Conservation (phyloP, 768 basidiomycete species). For the Suillus subluteus region DNA sequence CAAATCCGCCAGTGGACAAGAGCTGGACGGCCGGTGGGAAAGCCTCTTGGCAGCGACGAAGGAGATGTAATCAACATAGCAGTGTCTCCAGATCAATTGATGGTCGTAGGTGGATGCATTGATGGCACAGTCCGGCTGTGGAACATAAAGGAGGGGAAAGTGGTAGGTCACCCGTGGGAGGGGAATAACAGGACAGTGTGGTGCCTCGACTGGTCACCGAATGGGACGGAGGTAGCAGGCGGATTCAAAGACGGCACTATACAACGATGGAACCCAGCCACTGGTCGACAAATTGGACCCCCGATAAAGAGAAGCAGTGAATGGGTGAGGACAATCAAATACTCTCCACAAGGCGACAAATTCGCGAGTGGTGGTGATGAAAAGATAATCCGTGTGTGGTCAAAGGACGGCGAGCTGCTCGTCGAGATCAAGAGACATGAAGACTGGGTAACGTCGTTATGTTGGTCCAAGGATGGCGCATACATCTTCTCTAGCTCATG, state of each 20-base stretch:
- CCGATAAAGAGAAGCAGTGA: no score
- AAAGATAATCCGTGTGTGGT: no score
- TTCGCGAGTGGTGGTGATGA: no score
- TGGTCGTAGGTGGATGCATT: background rate
- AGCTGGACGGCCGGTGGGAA: background rate
- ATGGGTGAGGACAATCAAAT: background rate
- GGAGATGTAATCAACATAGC: background rate
- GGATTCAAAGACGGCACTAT: no score
- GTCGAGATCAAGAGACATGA: background rate
- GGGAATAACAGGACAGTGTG: background rate
- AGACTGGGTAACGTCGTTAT: background rate
- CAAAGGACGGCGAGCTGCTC: no score
- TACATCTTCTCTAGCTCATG: background rate
- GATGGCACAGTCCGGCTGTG: background rate
- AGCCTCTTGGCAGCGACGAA: background rate
- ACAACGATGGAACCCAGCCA: no score
- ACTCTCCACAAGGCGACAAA: no score
- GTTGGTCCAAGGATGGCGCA: slow-evolving; percentile 3
- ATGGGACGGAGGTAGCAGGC: slow-evolving; percentile 7
- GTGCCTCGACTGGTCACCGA: slow-evolving; percentile 18
- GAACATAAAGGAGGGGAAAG: background rate
- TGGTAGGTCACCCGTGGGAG: background rate
- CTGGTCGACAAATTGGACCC: no score
- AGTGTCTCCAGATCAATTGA: background rate
- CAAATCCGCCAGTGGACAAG: background rate